Percentiles rank a stretch among this genome's conserved stretches.
phyloP scores from a whole-genome alignment of 2,329 filamentous ascomycete species.

The Emmonsiellopsis sp. region DNA sequence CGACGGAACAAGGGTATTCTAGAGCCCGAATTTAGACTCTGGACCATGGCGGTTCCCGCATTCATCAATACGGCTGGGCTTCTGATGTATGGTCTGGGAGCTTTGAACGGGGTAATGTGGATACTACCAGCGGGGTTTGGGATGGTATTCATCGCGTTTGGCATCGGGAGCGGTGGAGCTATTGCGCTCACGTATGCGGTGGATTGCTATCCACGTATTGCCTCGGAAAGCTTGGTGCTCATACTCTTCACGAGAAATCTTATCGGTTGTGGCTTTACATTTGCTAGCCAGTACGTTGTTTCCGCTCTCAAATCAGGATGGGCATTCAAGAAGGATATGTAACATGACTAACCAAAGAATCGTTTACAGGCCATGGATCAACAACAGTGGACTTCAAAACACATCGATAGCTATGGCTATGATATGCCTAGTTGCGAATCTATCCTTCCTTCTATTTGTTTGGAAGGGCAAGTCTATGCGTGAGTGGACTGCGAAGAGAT shows the following conservation, averaged over 20 bases:
- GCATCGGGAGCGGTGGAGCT: conserved; percentile 15
- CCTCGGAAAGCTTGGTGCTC: conserved; percentile 21
- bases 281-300: conserved; percentile 21
- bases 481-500: conserved; percentile 10
- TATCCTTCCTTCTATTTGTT: conserved; percentile 10
- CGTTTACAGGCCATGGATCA: conserved; percentile 21
- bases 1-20: conserved; percentile 31
- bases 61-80: conserved; percentile 17
- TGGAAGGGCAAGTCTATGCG: conserved; percentile 12
- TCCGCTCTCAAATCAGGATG: background rate
- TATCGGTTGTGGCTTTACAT: conserved; percentile 23
- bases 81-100: conserved; percentile 22
- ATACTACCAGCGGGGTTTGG: conserved; percentile 21
- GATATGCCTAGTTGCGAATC: conserved; percentile 13
- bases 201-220: conserved; percentile 20
- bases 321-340: background rate
- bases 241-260: conserved; percentile 33
- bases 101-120: conserved; percentile 19
- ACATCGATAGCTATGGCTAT: conserved; percentile 26
- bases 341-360: background rate
- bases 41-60: conserved; percentile 20
- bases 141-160: conserved; percentile 20
- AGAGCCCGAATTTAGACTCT: conserved; percentile 39
- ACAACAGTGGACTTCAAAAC: conserved; percentile 23
- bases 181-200: conserved; percentile 21